Evolutionary conservation across 257 asterid genomes (phyloP).

Genomic region (Capsicum rhomboideum): DNA sequence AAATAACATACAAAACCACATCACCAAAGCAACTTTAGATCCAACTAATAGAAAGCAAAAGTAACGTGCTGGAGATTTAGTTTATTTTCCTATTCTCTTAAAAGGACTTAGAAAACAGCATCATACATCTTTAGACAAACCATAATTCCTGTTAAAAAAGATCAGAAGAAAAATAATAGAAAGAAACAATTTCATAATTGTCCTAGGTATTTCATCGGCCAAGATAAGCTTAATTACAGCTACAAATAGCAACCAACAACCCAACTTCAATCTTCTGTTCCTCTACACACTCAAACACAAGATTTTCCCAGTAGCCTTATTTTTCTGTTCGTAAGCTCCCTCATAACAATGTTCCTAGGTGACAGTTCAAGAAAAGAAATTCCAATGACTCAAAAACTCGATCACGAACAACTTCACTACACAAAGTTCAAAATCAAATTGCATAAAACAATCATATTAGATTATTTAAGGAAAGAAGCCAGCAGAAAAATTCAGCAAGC

Average conservation of each 20-base stretch:
- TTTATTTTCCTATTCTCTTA: background rate
- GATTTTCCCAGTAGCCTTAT: background rate
- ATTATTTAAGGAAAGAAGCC: background rate
- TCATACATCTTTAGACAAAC: background rate
- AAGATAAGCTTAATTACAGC: background rate
- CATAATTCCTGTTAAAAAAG: background rate
- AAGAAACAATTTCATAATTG: background rate
- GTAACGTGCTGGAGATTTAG: background rate
- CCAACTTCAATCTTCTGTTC: background rate
- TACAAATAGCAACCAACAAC: background rate
- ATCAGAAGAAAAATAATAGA: background rate
- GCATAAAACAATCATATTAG: background rate
- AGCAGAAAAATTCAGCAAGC: background rate
- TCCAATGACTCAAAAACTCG: background rate
- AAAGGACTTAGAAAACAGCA: background rate
- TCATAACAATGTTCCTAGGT: background rate
- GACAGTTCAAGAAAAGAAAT: background rate
- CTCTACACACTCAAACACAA: background rate
- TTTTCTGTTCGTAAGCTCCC: background rate
- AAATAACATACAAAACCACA: background rate
- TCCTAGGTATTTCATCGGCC: background rate
- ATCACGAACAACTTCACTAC: background rate
- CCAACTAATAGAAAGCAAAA: background rate
- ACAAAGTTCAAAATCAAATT: background rate
- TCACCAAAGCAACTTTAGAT: background rate